Evolutionary conservation across 805 yeast species (phyloP), one percentile per base, ranked within the genome.

Genomic region (Metschnikowia orientalis): DNA sequence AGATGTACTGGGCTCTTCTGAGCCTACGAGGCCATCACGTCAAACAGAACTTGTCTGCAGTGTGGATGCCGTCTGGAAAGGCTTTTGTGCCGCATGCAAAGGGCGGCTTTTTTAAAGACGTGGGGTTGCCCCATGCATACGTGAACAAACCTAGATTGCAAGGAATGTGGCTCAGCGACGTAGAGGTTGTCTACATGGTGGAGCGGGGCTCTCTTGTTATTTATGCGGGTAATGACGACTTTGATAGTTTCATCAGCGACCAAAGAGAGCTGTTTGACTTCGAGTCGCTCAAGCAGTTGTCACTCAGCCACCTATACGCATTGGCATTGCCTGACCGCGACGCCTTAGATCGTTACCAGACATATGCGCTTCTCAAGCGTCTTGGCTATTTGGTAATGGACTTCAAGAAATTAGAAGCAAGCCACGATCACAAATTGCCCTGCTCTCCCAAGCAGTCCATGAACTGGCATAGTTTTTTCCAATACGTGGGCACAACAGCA

Each of bases 151-250:
- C 38, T 18, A 39, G 40, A 27, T 29, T 42, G 6, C 51, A 48
- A 15, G 58, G 56, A 0, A 59, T 76, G 30, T 70, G 73, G 67
- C 61, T 89, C 22, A 62, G 57, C 14, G 73, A 75, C 11, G 77
- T 84, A 37, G 97, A 89, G 47, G 71, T 79, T 6, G 61, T 87
- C 1, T 89, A 88, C 54, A 59, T 89, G 35, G 73, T 80, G 2
- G 95, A 89, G 53, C 64, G 97, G 50, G 97, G 97, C 1, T 56
- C 69, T 2, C 45, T 65, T 43, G 40, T 56, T 8, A 42, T 60
- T 5, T 62, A 56, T 39, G 32, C 58, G 24, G 50, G 45, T 10
- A 45, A 50, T 31, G 50, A 43, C 0, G 32, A 25, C 12, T 58
- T 52, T 34, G 30, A 40, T 16, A 28, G 38, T 8, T 59, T 50